Evolutionary conservation across 495 filamentous ascomycete species (phyloP), one percentile per base, ranked within the genome.

Genomic region (Penicillium malachiteum): DNA sequence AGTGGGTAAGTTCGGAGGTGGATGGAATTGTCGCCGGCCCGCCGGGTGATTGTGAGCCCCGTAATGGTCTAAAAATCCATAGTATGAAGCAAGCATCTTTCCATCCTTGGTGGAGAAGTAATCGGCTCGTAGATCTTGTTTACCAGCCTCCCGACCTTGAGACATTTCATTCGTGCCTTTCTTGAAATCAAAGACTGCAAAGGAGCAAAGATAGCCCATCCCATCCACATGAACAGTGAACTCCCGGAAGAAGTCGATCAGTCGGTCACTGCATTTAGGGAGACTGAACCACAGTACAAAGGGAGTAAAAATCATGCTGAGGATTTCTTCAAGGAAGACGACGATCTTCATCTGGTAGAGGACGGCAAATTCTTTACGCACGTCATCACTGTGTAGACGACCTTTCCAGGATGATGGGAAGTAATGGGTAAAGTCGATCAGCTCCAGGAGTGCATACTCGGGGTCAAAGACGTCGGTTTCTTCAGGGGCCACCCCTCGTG

Each of bases 181-280:
- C 69, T 96, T 90, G 77, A 97, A 98, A 59, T 96, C 89, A 60
- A 98, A 98, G n/a, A 96, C 90, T 16, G 92, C 94, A 72, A 96
- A 97, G 12, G 90, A 95, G 69, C 94, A 98, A 16, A 97, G 89
- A 65, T 96, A 91, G 35, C 94, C 94, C 53, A 98, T 80, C 0
- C 94, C 94, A 73, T 98, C 95, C 10, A 98, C 91, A 62, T 97
- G 93, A 16, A 98, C 84, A 1, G 94, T 96, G 64, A 96, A 97
- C 66, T 98, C 94, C 13, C 94, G 84, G 74, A 98, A 97, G 73
- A 98, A 98, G 65, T 98, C 94, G 48, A 98, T 88, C 55, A 97
- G 84, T 50, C 90, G 89, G 64, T 97, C 95, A 68, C 87, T 91
- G 73, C 88, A 92, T 65, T 88, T 90, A 6, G 92, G 91, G 44